phyloP scores from a whole-genome alignment of 495 filamentous ascomycete species.

The Penicillium malachiteum region DNA sequence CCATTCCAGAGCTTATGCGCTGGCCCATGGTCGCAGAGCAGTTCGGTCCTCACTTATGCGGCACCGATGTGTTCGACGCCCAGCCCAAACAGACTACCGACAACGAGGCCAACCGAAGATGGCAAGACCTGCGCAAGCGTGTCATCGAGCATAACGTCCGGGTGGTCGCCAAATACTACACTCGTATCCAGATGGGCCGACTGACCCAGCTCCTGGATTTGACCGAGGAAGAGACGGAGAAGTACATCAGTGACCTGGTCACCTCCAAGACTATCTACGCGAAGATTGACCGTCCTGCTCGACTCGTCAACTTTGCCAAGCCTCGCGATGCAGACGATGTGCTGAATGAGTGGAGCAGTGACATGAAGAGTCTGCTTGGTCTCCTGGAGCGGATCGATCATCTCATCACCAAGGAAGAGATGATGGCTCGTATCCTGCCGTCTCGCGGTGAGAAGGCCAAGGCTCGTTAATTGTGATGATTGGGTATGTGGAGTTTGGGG shows the following conservation, averaged over 20 bases:
- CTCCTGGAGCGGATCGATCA: slow-evolving; percentile 94
- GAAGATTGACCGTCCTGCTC: slow-evolving; percentile 92
- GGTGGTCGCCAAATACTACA: slow-evolving; percentile 98
- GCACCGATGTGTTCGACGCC: slow-evolving; percentile 78
- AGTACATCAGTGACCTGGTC: slow-evolving; percentile 93
- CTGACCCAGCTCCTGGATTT: slow-evolving; percentile 87
- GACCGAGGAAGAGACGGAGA: slow-evolving; percentile 92
- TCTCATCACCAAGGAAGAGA: slow-evolving; percentile 99
- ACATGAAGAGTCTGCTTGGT: slow-evolving; percentile 96
- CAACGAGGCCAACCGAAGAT: slow-evolving; percentile 75
- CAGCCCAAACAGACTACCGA: slow-evolving; percentile 61
- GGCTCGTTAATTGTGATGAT: slow-evolving; percentile 32
- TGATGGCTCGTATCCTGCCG: slow-evolving; percentile 96
- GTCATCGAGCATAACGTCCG: slow-evolving; percentile 99
- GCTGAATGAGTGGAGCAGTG: slow-evolving; percentile 96
- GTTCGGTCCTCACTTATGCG: slow-evolving; percentile 85
- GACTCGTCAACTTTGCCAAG: slow-evolving; percentile 89
- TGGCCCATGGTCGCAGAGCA: slow-evolving; percentile 88
- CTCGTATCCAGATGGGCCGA: slow-evolving; percentile 86
- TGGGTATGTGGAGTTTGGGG: slow-evolving; percentile 7
- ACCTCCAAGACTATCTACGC: slow-evolving; percentile 96
- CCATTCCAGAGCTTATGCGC: slow-evolving; percentile 93
- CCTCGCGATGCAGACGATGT: slow-evolving; percentile 94
- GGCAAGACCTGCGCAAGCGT: slow-evolving; percentile 92
- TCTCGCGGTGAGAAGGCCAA: slow-evolving; percentile 56